Evolutionary conservation across 2,329 filamentous ascomycete species (phyloP).

Genomic region (Calonectria leucothoes): DNA sequence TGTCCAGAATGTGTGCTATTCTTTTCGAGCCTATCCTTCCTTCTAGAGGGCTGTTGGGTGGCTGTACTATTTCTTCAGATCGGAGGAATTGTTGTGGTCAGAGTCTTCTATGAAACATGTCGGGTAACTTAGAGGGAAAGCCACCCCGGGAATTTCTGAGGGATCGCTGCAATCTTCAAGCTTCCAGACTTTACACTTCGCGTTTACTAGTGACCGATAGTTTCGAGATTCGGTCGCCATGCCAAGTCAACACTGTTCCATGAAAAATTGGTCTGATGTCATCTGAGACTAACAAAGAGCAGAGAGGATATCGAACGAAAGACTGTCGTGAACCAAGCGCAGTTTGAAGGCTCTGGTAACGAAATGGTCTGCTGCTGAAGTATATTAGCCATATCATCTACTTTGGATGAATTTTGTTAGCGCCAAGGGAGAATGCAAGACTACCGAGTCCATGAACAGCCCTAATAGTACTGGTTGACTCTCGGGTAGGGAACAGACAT

Average conservation of each 20-base stretch:
- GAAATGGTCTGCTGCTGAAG: not conserved
- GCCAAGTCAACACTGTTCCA: not conserved
- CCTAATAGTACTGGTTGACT: too few species aligned
- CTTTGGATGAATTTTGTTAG: not conserved
- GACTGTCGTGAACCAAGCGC: not conserved
- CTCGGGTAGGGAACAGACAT: not conserved
- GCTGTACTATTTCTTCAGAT: not conserved
- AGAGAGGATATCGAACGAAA: not conserved
- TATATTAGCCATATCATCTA: not conserved
- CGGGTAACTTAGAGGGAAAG: not conserved
- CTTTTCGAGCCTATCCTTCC: not conserved
- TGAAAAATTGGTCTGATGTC: not conserved
- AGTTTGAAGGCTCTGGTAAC: not conserved
- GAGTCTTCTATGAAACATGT: not conserved
- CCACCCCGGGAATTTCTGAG: not conserved
- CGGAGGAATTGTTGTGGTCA: not conserved
- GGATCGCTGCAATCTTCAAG: not conserved
- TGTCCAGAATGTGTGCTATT: not conserved
- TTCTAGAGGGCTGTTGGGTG: not conserved
- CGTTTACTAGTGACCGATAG: not conserved
- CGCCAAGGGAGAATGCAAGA: not conserved
- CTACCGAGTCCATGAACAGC: not conserved
- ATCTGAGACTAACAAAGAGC: not conserved
- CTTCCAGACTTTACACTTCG: slow-evolving; percentile 12
- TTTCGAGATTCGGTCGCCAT: not conserved